phyloP scores from a whole-genome alignment of 164 flowering plant species.

The Chloranthus sessilifolius region DNA sequence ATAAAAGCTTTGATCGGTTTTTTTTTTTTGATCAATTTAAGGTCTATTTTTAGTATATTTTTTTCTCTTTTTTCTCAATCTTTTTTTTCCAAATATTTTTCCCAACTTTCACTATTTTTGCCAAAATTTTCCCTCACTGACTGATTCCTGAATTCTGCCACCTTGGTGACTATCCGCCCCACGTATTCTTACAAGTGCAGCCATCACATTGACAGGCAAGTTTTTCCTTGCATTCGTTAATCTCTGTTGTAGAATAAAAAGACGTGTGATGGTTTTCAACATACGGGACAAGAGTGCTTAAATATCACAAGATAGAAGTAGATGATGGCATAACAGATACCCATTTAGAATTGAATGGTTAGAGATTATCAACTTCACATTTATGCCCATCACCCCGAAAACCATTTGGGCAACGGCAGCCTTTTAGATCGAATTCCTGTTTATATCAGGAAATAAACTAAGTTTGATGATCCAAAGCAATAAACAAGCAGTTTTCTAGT shows the following conservation, averaged over 20 bases:
- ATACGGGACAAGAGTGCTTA: not conserved
- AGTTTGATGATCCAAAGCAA: constrained; percentile 1
- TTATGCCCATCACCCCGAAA: constrained; percentile 72
- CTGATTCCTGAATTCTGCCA: too few species aligned
- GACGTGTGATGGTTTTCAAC: not conserved
- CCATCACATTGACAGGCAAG: constrained; percentile 76
- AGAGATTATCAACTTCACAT: constrained; percentile 59
- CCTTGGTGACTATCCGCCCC: constrained; percentile 94
- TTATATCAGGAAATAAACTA: not conserved
- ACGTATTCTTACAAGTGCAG: constrained; percentile 74
- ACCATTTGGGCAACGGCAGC: constrained; percentile 79
- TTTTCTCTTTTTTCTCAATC: too few species aligned
- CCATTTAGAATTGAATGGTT: not conserved
- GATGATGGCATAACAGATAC: not conserved
- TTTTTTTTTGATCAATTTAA: too few species aligned
- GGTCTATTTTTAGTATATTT: too few species aligned
- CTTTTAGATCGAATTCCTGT: constrained; percentile 50
- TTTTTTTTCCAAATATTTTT: too few species aligned
- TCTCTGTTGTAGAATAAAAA: constrained; percentile 37
- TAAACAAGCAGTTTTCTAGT: not conserved
- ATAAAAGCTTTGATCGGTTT: too few species aligned
- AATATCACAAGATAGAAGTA: not conserved
- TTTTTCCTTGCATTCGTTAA: constrained; percentile 75
- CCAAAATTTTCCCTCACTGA: too few species aligned
- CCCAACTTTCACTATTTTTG: too few species aligned